These are phyloP conservation scores for Trichoderma sp. DNA, from an alignment of 2,329 filamentous ascomycete genomes.

Conservation along the genomic window DNA sequence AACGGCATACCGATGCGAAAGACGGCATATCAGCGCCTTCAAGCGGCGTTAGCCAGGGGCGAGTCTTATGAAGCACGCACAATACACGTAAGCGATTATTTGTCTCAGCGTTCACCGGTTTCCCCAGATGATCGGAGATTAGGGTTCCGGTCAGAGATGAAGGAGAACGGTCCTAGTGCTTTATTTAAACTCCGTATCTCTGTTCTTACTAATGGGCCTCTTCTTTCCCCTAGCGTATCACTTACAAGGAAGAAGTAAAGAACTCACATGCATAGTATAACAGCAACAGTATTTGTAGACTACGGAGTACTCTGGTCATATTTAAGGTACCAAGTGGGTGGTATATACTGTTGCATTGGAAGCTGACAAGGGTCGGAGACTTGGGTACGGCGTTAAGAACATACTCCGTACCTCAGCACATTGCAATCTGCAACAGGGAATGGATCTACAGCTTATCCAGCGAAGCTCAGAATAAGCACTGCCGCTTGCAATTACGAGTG, in stretches of 20 bases:
- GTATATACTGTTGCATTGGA: not conserved
- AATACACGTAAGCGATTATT: not conserved
- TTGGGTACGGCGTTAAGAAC: not conserved
- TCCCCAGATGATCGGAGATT: not conserved
- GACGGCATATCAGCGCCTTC: not conserved
- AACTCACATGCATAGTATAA: too few species aligned
- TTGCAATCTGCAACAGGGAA: not conserved
- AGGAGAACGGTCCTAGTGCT: not conserved
- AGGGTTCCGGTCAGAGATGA: not conserved
- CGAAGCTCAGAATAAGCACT: not conserved
- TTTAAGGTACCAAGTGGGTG: too few species aligned
- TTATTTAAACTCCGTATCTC: not conserved
- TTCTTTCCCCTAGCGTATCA: too few species aligned
- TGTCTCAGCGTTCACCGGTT: not conserved
- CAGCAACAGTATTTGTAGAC: too few species aligned
- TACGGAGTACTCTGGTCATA: too few species aligned
- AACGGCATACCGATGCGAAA: too few species aligned
- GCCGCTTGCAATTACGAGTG: not conserved
- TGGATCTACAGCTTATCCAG: not conserved
- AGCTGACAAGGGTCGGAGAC: not conserved
- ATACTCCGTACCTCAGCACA: not conserved
- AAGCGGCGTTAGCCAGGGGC: not conserved
- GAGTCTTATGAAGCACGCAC: not conserved
- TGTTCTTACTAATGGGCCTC: not conserved
- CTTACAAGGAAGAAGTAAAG: too few species aligned